Percentiles rank a stretch among this genome's conserved stretches.
Evolutionary conservation across 371 early-diverging fungal species (phyloP).

Genomic region (Apophysomyces variabilis): DNA sequence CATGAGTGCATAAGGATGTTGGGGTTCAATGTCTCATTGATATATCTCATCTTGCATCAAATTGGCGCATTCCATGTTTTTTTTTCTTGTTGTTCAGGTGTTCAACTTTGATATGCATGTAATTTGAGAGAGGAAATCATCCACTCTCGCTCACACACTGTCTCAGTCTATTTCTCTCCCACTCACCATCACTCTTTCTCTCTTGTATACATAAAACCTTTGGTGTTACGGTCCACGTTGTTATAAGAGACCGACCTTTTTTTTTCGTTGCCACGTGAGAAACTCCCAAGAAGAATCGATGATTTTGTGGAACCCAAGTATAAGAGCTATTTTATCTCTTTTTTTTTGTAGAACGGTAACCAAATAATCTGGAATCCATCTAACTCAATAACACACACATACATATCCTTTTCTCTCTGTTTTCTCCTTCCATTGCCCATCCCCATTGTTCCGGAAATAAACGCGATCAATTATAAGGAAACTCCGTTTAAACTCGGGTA

Average conservation of each 20-base stretch:
- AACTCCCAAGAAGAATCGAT: not conserved
- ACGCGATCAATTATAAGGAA: not conserved
- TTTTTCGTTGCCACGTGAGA: not conserved
- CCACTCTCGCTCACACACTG: not conserved
- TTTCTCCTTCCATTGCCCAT: not conserved
- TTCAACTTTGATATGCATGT: not conserved
- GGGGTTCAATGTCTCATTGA: not conserved
- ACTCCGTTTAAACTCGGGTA: conserved; percentile 8
- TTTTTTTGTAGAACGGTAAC: not conserved
- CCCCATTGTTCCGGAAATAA: conserved; percentile 10
- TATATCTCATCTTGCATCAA: not conserved
- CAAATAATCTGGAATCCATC: not conserved
- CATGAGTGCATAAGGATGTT: too few relatives aligned
- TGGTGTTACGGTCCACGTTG: conserved; percentile 8
- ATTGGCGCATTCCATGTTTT: not conserved
- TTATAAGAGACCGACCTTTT: not conserved
- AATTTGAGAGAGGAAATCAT: not conserved
- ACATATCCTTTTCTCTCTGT: too few relatives aligned
- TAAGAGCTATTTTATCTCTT: too few relatives aligned
- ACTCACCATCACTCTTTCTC: too few relatives aligned
- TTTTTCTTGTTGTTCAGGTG: not conserved
- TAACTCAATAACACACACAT: too few relatives aligned
- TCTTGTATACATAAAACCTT: not conserved
- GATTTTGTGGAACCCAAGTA: conserved; percentile 1
- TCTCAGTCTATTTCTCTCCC: too few relatives aligned